Base-by-base conservation (phyloP, 768 basidiomycete species). In the Lactifluus pinguis region DNA sequence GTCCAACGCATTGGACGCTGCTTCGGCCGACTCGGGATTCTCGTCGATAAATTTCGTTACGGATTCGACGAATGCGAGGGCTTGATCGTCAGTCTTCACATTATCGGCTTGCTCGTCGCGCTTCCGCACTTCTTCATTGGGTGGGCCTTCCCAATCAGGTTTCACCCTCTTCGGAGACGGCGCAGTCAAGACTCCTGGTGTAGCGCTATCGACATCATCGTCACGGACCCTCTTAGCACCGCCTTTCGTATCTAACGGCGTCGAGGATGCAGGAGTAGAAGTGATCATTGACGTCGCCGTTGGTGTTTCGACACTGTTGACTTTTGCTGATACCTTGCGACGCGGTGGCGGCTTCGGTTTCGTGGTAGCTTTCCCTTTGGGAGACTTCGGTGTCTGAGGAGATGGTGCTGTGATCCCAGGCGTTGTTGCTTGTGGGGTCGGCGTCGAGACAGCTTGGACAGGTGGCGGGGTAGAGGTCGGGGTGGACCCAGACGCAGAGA, bases 111-210 rank as follows among this genome's bases (percentile, higher is more conserved):
- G 57, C 25, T 64, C 65, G 11, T 61, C 57, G 39, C 65, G 57
- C 45, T 69, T 72, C 4, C 78, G 74, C 36, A 72, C 55, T 54
- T 76, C 72, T 60, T 76, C 74, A 63, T 75, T 83, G 15, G 79
- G 73, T 29, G 80, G 76, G 9, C 80, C 80, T 50, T 87, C 85
- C 83, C 84, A 88, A 56, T 90, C 86, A 21, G 80, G 82, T 76
- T 86, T 87, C 52, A 73, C 69, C 50, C 85, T 82, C 73, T 90
- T 90, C 14, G 88, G 85, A 6, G 87, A 84, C 7, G 86, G 86
- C 7, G 80, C 82, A 57, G 83, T 80, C 64, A 76, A 2, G 21
- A 59, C n/a, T 36, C 50, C 41, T 54, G 51, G 61, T 6, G 59
- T 41, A 30, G 49, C 45, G 11, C 50, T 53, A 1, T 66, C 50